Conservation (phyloP, 495 filamentous ascomycete genomes). For the Endocarpon pusillum region DNA sequence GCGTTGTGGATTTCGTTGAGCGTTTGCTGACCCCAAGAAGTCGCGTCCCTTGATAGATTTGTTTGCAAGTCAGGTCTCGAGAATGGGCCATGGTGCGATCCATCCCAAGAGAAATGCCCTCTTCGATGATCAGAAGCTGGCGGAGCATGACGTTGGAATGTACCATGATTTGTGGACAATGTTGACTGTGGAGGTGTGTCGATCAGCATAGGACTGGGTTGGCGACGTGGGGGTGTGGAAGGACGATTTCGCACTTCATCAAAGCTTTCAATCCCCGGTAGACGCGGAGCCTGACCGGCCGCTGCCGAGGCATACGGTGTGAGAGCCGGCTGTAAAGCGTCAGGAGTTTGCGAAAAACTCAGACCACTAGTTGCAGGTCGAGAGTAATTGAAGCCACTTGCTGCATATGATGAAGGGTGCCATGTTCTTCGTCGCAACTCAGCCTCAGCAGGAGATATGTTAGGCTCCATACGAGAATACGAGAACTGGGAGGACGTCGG, state of each 20-base stretch:
- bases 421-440: slow-evolving; percentile 73
- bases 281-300: slow-evolving; percentile 34
- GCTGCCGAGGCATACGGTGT: slow-evolving; percentile 29
- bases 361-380: slow-evolving; percentile 43
- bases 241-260: slow-evolving; percentile 50
- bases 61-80: slow-evolving; percentile 53
- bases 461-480: slow-evolving; percentile 46
- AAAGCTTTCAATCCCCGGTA: slow-evolving; percentile 85
- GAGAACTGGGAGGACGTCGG: slow-evolving; percentile 53
- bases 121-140: slow-evolving; percentile 41
- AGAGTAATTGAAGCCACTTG: slow-evolving; percentile 24
- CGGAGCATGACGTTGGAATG: slow-evolving; percentile 28
- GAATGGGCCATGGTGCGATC: slow-evolving; percentile 53
- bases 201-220: slow-evolving; percentile 51
- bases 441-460: slow-evolving; percentile 43
- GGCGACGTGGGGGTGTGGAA: slow-evolving; percentile 42
- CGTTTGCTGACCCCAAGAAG: slow-evolving; percentile 33
- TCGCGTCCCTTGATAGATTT: slow-evolving; percentile 38
- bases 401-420: slow-evolving; percentile 61
- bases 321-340: slow-evolving; percentile 34
- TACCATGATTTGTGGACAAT: slow-evolving; percentile 29
- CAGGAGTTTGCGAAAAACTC: slow-evolving; percentile 41
- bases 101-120: slow-evolving; percentile 54
- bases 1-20: slow-evolving; percentile 25
- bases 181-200: slow-evolving; percentile 30